Evolutionary conservation across 331 rosid genomes (phyloP).

Genomic region (Arachis monticola): DNA sequence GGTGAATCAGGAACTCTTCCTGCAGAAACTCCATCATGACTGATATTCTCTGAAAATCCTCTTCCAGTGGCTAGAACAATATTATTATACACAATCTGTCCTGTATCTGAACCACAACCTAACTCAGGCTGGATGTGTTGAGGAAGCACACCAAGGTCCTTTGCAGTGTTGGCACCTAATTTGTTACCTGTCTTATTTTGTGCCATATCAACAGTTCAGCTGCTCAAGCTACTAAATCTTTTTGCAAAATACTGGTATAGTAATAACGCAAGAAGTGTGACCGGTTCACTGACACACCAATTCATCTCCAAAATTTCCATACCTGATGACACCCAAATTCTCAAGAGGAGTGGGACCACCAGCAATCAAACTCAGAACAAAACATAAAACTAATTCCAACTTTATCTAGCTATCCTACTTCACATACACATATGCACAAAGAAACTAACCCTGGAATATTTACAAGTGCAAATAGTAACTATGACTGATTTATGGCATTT

Average conservation of each 20-base stretch:
- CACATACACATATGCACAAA: neutral
- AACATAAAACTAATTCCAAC: constrained; percentile 22
- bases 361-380: constrained; percentile 29
- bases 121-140: constrained; percentile 47
- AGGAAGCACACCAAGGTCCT: constrained; percentile 48
- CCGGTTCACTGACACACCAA: constrained; percentile 24
- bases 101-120: constrained; percentile 38
- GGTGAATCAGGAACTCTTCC: constrained; percentile 45
- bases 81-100: constrained; percentile 44
- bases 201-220: constrained; percentile 46
- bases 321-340: constrained; percentile 20
- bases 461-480: constrained; percentile 35
- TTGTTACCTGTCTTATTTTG: constrained; percentile 49
- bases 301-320: constrained; percentile 35
- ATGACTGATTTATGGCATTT: constrained; percentile 28
- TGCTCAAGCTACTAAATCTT: constrained; percentile 40
- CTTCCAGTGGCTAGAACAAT: constrained; percentile 44
- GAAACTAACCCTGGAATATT: constrained; percentile 34
- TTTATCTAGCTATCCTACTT: constrained; percentile 24
- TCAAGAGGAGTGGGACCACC: constrained; percentile 3
- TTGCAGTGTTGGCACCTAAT: constrained; percentile 44
- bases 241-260: constrained; percentile 24
- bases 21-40: constrained; percentile 48
- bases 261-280: constrained; percentile 24
- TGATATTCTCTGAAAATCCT: constrained; percentile 48